phyloP scores from a whole-genome alignment of 2,329 filamentous ascomycete species.

The Hirsutella thompsonii region DNA sequence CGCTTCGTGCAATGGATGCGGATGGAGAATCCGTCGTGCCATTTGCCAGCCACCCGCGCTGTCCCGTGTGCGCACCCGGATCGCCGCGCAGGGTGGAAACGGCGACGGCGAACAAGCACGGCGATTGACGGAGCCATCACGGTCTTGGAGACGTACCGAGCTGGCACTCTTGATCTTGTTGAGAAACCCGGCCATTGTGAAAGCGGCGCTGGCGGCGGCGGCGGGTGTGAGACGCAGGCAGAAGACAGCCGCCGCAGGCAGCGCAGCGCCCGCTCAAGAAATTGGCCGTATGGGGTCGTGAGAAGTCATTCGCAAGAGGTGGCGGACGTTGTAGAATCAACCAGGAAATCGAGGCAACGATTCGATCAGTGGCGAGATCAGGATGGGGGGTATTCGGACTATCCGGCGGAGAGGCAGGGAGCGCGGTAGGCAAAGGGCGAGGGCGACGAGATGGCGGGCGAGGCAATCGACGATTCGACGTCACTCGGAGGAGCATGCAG shows the following conservation, averaged over 20 bases:
- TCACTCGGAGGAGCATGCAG: too few species aligned
- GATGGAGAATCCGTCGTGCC: too few species aligned
- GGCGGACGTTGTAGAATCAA: not conserved
- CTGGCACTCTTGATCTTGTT: conserved; percentile 44
- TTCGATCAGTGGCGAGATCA: too few species aligned
- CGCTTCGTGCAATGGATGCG: conserved; percentile 8
- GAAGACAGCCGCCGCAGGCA: conserved; percentile 17
- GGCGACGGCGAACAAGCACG: too few species aligned
- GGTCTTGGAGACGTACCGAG: conserved; percentile 30
- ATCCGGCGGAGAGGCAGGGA: not conserved
- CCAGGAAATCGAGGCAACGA: not conserved
- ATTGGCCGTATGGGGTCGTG: conserved; percentile 11
- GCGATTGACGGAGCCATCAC: not conserved
- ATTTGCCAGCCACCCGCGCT: too few species aligned
- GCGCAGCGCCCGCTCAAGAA: conserved; percentile 21
- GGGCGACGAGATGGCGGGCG: too few species aligned
- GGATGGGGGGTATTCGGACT: too few species aligned
- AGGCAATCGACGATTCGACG: too few species aligned
- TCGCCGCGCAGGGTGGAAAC: too few species aligned
- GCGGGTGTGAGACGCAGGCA: conserved; percentile 6
- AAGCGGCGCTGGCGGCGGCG: conserved; percentile 1
- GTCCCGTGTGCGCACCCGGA: too few species aligned
- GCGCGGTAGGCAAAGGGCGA: not conserved
- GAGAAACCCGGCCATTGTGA: conserved; percentile 42
- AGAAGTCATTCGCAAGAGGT: conserved; percentile 2